Percentiles rank a stretch among this genome's conserved stretches.
These are phyloP conservation scores for Solanum verrucosum DNA, from an alignment of 257 asterid species.

Conservation along the genomic window DNA sequence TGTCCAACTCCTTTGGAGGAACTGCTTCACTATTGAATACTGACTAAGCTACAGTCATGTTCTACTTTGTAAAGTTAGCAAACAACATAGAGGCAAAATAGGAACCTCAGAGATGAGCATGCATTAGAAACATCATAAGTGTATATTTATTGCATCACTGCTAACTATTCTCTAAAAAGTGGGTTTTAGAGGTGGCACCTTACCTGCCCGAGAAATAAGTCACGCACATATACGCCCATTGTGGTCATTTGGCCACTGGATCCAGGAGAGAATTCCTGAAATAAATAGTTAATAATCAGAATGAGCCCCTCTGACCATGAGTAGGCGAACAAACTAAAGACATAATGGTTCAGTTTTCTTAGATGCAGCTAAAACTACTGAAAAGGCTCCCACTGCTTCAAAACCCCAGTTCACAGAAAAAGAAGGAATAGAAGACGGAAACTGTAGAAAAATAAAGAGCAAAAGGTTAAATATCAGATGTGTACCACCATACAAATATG, in stretches of 20 bases:
- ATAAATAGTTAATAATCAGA: conserved; percentile 2
- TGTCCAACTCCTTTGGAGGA: background rate
- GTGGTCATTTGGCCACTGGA: conserved; percentile 83
- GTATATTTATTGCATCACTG: background rate
- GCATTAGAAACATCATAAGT: background rate
- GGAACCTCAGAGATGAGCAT: background rate
- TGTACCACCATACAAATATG: conserved; percentile 18
- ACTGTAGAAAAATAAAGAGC: background rate
- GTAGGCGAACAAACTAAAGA: background rate
- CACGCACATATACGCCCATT: conserved; percentile 89
- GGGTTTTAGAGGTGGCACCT: conserved; percentile 16
- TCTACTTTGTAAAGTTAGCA: background rate
- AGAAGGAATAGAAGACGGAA: background rate
- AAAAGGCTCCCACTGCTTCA: background rate
- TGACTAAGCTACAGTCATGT: background rate
- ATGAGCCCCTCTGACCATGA: conserved; percentile 2
- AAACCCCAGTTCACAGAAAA: background rate
- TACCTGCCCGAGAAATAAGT: conserved; percentile 97
- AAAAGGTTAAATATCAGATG: conserved; percentile 11
- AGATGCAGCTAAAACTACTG: background rate
- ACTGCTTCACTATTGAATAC: background rate
- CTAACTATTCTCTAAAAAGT: background rate
- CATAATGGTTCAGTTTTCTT: background rate
- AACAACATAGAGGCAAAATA: background rate
- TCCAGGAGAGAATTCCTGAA: conserved; percentile 93